Percentiles rank a stretch among this genome's conserved stretches.
These are phyloP conservation scores for Lasiodiplodia gonubiensis DNA, from an alignment of 2,329 filamentous ascomycete genomes.

Conservation along the genomic window DNA sequence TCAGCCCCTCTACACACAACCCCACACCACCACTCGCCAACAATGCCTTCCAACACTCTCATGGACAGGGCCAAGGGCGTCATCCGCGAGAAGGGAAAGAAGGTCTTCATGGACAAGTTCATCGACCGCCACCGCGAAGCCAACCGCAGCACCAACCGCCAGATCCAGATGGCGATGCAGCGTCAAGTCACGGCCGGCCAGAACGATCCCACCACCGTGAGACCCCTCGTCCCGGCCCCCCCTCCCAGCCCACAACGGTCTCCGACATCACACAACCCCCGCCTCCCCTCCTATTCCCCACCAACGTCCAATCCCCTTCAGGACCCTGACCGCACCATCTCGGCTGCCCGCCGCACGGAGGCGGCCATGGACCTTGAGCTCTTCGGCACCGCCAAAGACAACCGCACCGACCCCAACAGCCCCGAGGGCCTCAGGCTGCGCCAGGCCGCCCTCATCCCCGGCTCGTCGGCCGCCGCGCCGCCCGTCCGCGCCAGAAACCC, in stretches of 20 bases:
- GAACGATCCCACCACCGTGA: neutral
- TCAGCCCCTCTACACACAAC: neutral
- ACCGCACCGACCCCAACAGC: neutral
- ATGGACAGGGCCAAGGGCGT: neutral
- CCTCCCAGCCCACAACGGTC: too few species aligned
- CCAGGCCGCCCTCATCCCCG: neutral
- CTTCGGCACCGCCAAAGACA: neutral
- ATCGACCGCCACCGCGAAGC: neutral
- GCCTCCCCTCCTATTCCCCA: neutral
- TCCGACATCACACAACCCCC: neutral
- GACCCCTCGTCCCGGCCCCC: too few species aligned
- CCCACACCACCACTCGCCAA: neutral
- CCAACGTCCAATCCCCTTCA: neutral
- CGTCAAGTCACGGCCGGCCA: neutral
- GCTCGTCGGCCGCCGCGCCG: neutral
- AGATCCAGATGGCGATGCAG: neutral
- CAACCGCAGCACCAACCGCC: neutral
- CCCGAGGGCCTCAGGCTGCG: neutral
- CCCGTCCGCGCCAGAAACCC: neutral
- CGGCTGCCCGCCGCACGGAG: neutral
- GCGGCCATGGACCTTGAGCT: neutral
- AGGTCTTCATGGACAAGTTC: neutral
- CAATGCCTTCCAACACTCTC: neutral
- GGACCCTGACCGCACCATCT: constrained; percentile 5
- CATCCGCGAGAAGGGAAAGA: neutral